Percentiles rank a stretch among this genome's conserved stretches.
These are phyloP conservation scores for Harringtonia lauricola DNA, from an alignment of 2,329 filamentous ascomycete genomes.

Conservation along the genomic window DNA sequence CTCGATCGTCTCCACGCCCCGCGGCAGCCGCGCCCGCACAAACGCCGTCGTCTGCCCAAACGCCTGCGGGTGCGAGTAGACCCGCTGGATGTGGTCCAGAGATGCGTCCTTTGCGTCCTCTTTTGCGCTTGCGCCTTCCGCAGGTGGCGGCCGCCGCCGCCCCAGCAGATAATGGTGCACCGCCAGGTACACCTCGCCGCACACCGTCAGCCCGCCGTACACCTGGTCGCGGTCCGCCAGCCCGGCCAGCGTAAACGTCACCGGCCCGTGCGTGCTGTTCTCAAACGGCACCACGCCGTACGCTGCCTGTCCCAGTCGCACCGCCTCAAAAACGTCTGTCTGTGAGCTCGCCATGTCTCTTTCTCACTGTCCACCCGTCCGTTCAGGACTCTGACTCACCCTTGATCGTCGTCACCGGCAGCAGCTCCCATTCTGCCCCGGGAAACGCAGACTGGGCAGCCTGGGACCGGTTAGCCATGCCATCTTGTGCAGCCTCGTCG, in stretches of 20 bases:
- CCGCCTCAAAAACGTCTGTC: conserved; percentile 66
- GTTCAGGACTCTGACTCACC: conserved; percentile 15
- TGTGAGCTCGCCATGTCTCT: background rate
- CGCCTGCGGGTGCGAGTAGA: conserved; percentile 92
- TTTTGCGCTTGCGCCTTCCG: background rate
- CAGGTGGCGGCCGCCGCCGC: conserved; percentile 13
- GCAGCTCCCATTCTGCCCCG: conserved; percentile 32
- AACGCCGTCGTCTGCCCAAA: conserved; percentile 73
- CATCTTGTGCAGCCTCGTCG: too few relatives aligned
- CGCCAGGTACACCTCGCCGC: conserved; percentile 73
- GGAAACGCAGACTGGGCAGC: conserved; percentile 31
- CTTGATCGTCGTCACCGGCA: conserved; percentile 40
- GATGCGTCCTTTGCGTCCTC: conserved; percentile 15
- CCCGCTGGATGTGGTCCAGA: conserved; percentile 54
- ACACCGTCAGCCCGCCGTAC: conserved; percentile 62
- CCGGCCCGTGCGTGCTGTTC: conserved; percentile 89
- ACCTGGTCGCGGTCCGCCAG: conserved; percentile 60
- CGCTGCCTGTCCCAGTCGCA: conserved; percentile 53
- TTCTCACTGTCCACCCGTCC: background rate
- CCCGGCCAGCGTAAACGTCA: conserved; percentile 81
- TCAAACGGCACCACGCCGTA: conserved; percentile 89
- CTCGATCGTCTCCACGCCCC: conserved; percentile 70
- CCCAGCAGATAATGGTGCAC: conserved; percentile 84
- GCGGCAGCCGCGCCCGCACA: conserved; percentile 49
- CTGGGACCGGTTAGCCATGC: too few relatives aligned